Evolutionary conservation across 257 asterid species (phyloP).

Genomic region (Jacaranda mimosifolia): DNA sequence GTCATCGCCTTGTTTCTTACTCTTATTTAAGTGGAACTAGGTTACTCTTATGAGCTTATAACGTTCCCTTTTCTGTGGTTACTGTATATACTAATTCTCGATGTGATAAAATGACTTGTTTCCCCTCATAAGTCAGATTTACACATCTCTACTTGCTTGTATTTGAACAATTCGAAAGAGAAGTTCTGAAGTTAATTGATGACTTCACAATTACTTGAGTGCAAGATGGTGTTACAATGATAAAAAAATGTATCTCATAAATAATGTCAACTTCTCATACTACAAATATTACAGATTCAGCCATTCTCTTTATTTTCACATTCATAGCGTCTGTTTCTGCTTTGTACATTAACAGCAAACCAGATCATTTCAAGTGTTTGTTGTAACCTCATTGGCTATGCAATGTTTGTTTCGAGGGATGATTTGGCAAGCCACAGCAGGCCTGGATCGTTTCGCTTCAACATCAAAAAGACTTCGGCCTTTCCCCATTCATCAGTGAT

Average conservation of each 20-base stretch:
- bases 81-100: neutral
- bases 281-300: neutral
- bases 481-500: conserved; percentile 53
- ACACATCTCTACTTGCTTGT: no score
- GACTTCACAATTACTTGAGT: neutral
- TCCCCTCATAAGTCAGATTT: no score
- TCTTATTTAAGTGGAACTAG: neutral
- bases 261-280: no score
- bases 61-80: neutral
- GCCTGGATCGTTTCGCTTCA: conserved; percentile 88
- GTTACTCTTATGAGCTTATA: neutral
- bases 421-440: conserved; percentile 91
- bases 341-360: neutral
- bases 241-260: neutral
- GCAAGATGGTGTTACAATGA: neutral
- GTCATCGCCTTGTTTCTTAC: neutral
- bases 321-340: neutral
- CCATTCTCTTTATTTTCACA: neutral
- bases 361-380: neutral
- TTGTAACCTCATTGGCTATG: conserved; percentile 6
- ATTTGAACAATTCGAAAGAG: no score
- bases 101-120: no score
- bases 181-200: no score
- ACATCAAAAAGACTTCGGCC: conserved; percentile 58
- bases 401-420: conserved; percentile 57